phyloP scores from a whole-genome alignment of 2,329 filamentous ascomycete species.

The Emericellopsis cladophorae region DNA sequence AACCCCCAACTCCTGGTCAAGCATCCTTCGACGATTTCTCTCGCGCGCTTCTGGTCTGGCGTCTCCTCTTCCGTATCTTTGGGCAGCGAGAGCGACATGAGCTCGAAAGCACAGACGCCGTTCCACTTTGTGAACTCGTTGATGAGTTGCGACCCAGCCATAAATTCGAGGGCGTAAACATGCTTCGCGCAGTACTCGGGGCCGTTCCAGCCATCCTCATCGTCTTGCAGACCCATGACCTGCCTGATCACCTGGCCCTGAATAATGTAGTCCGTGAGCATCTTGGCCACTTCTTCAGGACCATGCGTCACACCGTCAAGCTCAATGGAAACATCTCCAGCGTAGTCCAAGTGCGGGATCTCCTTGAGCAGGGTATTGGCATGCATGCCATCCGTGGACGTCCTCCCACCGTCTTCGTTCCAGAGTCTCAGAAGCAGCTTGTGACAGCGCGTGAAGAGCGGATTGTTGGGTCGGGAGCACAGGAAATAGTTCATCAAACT shows the following conservation, averaged over 20 bases:
- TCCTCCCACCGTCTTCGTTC: conserved; percentile 27
- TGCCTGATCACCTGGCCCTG: conserved; percentile 39
- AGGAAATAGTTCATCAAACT: conserved; percentile 37
- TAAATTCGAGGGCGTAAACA: conserved; percentile 36
- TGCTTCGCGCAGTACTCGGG: conserved; percentile 34
- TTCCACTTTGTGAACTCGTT: conserved; percentile 39
- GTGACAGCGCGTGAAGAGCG: conserved; percentile 33
- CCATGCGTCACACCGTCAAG: conserved; percentile 14
- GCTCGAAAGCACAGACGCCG: conserved; percentile 31
- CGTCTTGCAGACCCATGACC: conserved; percentile 38
- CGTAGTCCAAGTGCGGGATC: conserved; percentile 20
- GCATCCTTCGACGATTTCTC: conserved; percentile 36
- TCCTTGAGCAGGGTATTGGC: conserved; percentile 31
- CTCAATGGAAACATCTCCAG: conserved; percentile 5
- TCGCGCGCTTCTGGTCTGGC: conserved; percentile 31
- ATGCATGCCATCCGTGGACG: conserved; percentile 37
- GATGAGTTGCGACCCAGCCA: conserved; percentile 36
- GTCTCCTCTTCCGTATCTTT: conserved; percentile 15
- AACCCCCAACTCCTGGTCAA: conserved; percentile 37
- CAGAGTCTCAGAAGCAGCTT: conserved; percentile 37
- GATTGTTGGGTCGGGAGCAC: conserved; percentile 21
- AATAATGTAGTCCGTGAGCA: conserved; percentile 43
- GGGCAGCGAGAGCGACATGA: conserved; percentile 28
- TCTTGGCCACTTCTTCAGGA: conserved; percentile 22
- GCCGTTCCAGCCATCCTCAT: conserved; percentile 38